These are phyloP conservation scores for Falciphora oryzae DNA, from an alignment of 2,329 filamentous ascomycete genomes.

Conservation along the genomic window DNA sequence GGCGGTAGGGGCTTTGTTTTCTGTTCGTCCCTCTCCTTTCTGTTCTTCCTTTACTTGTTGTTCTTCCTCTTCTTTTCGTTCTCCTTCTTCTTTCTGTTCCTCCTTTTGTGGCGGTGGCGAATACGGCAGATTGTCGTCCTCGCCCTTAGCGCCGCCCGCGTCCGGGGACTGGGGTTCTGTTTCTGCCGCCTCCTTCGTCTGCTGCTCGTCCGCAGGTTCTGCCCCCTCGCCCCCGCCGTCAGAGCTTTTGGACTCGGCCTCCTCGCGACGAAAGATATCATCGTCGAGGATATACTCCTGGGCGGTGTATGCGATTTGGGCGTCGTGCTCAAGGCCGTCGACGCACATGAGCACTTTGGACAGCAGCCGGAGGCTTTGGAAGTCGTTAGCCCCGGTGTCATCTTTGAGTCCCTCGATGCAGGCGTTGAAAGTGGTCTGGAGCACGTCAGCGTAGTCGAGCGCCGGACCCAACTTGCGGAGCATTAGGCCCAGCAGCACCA, in stretches of 20 bases:
- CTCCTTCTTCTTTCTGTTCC: too few species aligned
- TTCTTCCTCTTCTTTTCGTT: background rate
- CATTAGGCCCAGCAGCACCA: constrained; percentile 16
- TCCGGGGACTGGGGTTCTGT: background rate
- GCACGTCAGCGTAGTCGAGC: constrained; percentile 15
- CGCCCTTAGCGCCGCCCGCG: background rate
- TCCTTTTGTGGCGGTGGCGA: background rate
- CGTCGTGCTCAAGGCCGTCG: constrained; percentile 16
- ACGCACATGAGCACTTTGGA: constrained; percentile 16
- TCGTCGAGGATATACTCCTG: constrained; percentile 15
- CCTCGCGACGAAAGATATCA: constrained; percentile 5
- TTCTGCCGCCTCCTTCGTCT: background rate
- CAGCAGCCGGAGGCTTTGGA: constrained; percentile 14
- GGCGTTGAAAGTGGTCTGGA: constrained; percentile 15
- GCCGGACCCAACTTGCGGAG: constrained; percentile 13
- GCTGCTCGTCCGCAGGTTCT: background rate
- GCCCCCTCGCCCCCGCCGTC: background rate
- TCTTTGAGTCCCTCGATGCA: constrained; percentile 16
- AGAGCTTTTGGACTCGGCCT: background rate
- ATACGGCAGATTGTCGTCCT: background rate
- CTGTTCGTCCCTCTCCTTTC: background rate
- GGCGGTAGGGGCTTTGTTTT: background rate
- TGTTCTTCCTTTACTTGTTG: too few species aligned
- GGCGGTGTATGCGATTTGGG: constrained; percentile 15
- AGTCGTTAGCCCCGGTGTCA: constrained; percentile 17